Conservation (phyloP, 495 filamentous ascomycete genomes). For the Penicillium paxilli region DNA sequence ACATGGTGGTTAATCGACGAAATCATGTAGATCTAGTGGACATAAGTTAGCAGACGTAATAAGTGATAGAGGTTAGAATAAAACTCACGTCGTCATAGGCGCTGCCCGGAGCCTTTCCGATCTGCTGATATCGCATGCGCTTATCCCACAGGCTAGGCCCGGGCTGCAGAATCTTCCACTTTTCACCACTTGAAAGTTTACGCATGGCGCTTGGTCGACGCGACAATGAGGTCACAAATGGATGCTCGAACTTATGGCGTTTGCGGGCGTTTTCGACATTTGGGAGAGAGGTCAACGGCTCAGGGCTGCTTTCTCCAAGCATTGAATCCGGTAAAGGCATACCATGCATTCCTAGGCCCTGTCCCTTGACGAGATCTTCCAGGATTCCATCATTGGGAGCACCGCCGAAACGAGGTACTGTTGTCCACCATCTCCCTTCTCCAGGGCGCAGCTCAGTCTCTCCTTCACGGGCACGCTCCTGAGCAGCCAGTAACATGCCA, state of each 20-base stretch:
- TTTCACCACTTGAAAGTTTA: conserved; percentile 36
- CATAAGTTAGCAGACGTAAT: background rate
- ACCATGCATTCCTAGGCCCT: conserved; percentile 12
- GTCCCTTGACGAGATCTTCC: conserved; percentile 38
- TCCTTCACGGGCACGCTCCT: conserved; percentile 77
- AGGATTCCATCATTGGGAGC: conserved; percentile 65
- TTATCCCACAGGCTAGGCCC: conserved; percentile 74
- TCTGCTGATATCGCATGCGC: conserved; percentile 67
- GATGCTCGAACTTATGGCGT: conserved; percentile 40
- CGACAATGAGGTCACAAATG: conserved; percentile 30
- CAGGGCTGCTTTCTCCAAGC: conserved; percentile 24
- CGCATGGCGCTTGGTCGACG: conserved; percentile 33
- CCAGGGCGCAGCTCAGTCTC: conserved; percentile 64
- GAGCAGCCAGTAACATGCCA: conserved; percentile 72
- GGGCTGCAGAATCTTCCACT: conserved; percentile 57
- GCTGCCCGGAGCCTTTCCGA: conserved; percentile 58
- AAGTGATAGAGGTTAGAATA: background rate
- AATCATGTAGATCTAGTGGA: conserved; percentile 70
- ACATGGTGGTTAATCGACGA: conserved; percentile 83
- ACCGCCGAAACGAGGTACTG: conserved; percentile 72
- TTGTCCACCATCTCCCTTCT: conserved; percentile 81
- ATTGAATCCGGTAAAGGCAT: conserved; percentile 28
- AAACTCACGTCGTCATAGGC: conserved; percentile 57
- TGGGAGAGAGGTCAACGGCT: conserved; percentile 7
- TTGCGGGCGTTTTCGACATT: conserved; percentile 36